Base-by-base conservation (phyloP, 768 basidiomycete genomes). In the Clavaria fumosa region DNA sequence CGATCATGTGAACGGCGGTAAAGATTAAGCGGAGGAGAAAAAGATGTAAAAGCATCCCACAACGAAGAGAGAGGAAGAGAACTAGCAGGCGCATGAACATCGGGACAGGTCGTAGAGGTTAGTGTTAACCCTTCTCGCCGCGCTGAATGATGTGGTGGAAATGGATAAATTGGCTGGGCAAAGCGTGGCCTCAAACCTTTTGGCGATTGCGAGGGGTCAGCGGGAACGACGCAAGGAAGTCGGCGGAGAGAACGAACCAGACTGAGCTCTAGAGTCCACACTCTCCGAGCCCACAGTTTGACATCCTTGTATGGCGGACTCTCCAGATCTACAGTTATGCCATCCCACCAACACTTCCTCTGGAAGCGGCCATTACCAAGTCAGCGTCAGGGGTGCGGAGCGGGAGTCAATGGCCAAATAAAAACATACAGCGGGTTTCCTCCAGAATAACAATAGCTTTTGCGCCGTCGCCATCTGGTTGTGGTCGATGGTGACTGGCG, bases 291-390 rank as follows among this genome's bases (percentile, higher is more conserved):
- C 93, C 95, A 97, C 32, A 99, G 68, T 59, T 96, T 96, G 47
- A 91, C 71, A 7, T 57, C 61, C 48, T 69, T 63, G 6, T 67
- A 60, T 5, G 67, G 51, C 1, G 63, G 53, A 3, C 68, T 64
- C 5, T 80, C 73, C 30, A 96, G 53, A 38, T 95, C 84, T 14
- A 93, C 75, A 46, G 93, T 89, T 26, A 90, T 66, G 7, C 93
- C 93, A 49, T 99, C 95, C 95, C 95, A 99, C 95, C 95, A 99
- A 60, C 93, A 97, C 63, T 99, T 97, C 28, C 95, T 69, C 91
- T 96, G 43, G n/a, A 40, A 40, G 31, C 34, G 46, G 10, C 22
- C n/a, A 23, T 15, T 23, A 39, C 10, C 34, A 44, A 30, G 30
- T 37, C 17, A 43, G n/a, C n/a, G 31, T 19, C 35, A 35, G 35